phyloP scores from a whole-genome alignment of 495 filamentous ascomycete genomes.

The Lindgomyces ingoldianus region DNA sequence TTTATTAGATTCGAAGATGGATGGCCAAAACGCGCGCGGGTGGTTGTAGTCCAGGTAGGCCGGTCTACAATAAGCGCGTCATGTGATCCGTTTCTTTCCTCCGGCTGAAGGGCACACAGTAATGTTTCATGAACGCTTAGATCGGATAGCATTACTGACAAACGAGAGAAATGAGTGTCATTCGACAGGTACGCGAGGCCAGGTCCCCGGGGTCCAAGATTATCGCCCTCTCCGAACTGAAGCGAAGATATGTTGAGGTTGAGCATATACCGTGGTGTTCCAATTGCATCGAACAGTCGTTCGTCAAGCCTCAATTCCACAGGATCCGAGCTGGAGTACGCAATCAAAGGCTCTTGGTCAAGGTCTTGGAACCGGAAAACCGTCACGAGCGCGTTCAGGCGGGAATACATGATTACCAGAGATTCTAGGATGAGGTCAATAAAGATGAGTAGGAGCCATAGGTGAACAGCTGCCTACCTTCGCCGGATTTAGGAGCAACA shows the following conservation, averaged over 20 bases:
- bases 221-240: constrained; percentile 1
- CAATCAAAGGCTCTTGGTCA: neutral
- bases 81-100: neutral
- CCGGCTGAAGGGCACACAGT: constrained; percentile 8
- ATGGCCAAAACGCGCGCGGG: neutral
- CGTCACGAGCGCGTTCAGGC: constrained; percentile 37
- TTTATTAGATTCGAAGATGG: neutral
- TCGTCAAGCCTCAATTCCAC: constrained; percentile 10
- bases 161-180: constrained; percentile 31
- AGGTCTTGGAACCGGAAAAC: constrained; percentile 30
- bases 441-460: neutral
- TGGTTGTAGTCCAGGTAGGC: neutral
- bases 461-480: constrained; percentile 14
- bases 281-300: neutral
- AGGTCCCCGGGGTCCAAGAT: neutral
- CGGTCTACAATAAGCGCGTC: neutral
- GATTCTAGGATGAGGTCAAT: constrained; percentile 23
- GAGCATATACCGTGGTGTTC: neutral
- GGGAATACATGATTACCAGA: constrained; percentile 35
- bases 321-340: constrained; percentile 24
- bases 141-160: constrained; percentile 26
- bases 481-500: constrained; percentile 1
- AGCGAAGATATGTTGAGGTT: constrained; percentile 1
- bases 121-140: constrained; percentile 18
- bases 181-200: constrained; percentile 16